Base-by-base conservation (phyloP, 345 rosid species). In the Arabidopsis suecica region DNA sequence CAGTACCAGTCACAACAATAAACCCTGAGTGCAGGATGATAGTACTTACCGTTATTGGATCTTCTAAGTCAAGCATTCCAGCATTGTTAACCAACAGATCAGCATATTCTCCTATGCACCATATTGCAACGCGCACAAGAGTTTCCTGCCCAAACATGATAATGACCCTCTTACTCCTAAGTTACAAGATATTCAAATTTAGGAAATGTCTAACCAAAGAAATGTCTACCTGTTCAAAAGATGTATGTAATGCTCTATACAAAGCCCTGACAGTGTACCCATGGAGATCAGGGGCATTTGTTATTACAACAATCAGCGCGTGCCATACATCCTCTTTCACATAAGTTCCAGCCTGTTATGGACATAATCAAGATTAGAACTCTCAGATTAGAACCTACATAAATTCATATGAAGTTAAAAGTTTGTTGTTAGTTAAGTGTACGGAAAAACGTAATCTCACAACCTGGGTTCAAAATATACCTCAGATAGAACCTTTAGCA, bases 81-180 rank as follows among this genome's bases (percentile, higher is more conserved):
- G 64, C 70, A 85, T 86, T 90, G 54, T 88, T 88, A 56, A 92
- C 91, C 87, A 95, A 78, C 85, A 95, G 70, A 79, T 95, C 99
- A 72, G 97, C 97, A 76, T 91, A 95, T 82, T 95, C 97, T 74
- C 99, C 97, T 61, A 95, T 84, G 82, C 99, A 90, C 97, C 97
- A 95, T 64, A 89, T 87, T 58, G 97, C 97, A 74, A 92, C 97
- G 54, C 92, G 92, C 78, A 87, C 92, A 79, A 95, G 97, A 76
- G 80, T 83, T 91, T 90, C 97, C 97, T 90, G 84, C 78, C 53
- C 68, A 71, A 61, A 61, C 65, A 81, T 68, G 58, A 73, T 59
- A 75, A 67, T 28, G 67, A 30, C 16, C 73, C 34, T 65, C 73
- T 59, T 41, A 78, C 61, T 60, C 22, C 18, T 72, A 71, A 68